A percentile compares a stretch with the other conserved stretches of the same genome.
Conservation (phyloP, 345 rosid species). For the Citrus inodora region DNA sequence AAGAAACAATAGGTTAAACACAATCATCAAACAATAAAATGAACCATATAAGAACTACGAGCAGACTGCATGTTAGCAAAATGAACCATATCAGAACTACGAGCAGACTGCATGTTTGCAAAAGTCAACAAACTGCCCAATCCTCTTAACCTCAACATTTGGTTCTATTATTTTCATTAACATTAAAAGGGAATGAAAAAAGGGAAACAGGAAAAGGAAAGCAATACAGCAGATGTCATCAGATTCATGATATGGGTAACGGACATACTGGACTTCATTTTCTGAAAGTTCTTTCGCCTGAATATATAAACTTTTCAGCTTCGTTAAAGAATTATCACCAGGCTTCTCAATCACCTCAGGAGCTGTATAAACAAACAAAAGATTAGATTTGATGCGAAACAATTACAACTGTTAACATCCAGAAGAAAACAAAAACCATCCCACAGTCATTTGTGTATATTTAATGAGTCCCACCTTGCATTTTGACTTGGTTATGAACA, state of each 20-base stretch:
- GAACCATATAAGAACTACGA: not conserved
- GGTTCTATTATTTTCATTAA: not conserved
- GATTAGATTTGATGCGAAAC: slow-evolving; percentile 12
- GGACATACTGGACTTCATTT: slow-evolving; percentile 64
- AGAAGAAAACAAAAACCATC: not conserved
- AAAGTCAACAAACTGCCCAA: not conserved
- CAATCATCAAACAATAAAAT: not conserved
- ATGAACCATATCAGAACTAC: no score
- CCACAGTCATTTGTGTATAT: not conserved
- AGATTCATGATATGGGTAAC: not conserved
- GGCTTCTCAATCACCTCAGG: slow-evolving; percentile 95
- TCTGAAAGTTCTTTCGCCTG: slow-evolving; percentile 89
- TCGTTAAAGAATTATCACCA: slow-evolving; percentile 66
- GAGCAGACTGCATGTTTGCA: no score
- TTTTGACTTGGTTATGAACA: not conserved
- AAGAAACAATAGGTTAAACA: slow-evolving; percentile 5
- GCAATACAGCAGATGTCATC: not conserved
- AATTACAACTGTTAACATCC: not conserved
- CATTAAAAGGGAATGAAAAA: not conserved
- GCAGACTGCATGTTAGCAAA: no score
- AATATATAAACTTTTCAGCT: slow-evolving; percentile 53
- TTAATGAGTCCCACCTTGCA: not conserved
- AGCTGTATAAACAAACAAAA: slow-evolving; percentile 44
- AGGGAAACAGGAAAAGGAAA: not conserved
- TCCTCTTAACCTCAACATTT: not conserved